Conservation (phyloP, 176 grass and related monocot genomes). For the Lolium multiflorum region DNA sequence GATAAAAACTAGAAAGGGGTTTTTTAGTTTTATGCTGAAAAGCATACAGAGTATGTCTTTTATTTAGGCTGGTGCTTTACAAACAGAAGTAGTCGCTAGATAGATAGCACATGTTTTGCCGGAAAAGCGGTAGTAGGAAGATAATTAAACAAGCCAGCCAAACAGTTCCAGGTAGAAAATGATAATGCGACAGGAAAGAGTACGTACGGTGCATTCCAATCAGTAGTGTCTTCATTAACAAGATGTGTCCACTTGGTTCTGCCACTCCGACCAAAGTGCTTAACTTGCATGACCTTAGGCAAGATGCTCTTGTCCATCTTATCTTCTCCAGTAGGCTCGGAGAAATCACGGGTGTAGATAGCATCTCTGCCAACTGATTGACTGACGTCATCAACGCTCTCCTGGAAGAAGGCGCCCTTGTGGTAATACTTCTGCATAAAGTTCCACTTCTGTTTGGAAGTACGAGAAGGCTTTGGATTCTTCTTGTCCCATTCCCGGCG, state of each 20-base stretch:
- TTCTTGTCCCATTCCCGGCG: conserved; percentile 81
- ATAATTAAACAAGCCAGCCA: background rate
- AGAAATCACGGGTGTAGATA: conserved; percentile 88
- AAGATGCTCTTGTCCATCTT: conserved; percentile 97
- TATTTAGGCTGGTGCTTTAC: conserved; percentile 19
- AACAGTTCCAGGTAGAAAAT: conserved; percentile 8
- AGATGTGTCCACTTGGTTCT: conserved; percentile 99
- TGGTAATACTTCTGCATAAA: conserved; percentile 99
- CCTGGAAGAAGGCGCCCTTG: conserved; percentile 96
- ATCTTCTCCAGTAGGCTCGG: conserved; percentile 87
- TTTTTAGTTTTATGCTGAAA: background rate
- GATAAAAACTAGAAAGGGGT: too few species aligned
- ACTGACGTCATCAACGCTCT: conserved; percentile 61
- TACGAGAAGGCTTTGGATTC: conserved; percentile 58
- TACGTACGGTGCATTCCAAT: conserved; percentile 97
- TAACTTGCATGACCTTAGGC: conserved; percentile 99
- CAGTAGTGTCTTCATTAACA: conserved; percentile 94
- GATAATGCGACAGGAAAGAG: background rate
- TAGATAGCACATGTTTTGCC: conserved; percentile 23
- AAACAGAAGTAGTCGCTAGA: background rate
- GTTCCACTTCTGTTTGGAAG: conserved; percentile 83
- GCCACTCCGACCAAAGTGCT: conserved; percentile 93
- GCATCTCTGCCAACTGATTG: conserved; percentile 61
- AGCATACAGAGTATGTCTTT: conserved; percentile 1
- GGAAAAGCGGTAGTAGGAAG: background rate